phyloP scores from a whole-genome alignment of 495 filamentous ascomycete species.

The Tuber borchii region DNA sequence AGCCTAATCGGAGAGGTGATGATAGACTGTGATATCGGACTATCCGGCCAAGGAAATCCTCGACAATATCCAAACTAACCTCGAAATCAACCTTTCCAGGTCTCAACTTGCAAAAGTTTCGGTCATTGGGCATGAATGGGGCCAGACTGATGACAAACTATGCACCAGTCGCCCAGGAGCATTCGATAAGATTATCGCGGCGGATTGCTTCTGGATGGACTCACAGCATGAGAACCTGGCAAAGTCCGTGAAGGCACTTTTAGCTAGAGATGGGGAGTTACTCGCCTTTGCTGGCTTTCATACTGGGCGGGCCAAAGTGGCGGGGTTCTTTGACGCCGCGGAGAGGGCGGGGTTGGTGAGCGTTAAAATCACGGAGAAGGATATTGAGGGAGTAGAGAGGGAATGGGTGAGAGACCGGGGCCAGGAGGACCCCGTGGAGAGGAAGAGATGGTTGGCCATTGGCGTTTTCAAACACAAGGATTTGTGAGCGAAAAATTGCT shows the following conservation, averaged over 20 bases:
- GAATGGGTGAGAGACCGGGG: constrained; percentile 60
- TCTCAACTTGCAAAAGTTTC: constrained; percentile 32
- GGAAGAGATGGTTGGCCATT: constrained; percentile 74
- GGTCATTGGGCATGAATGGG: constrained; percentile 70
- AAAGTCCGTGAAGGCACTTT: constrained; percentile 64
- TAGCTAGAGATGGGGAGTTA: constrained; percentile 53
- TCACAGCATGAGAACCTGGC: constrained; percentile 67
- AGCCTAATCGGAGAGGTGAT: constrained; percentile 22
- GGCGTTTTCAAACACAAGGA: constrained; percentile 52
- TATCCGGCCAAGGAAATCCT: constrained; percentile 65
- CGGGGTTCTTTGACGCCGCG: constrained; percentile 63
- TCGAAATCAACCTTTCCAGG: constrained; percentile 50
- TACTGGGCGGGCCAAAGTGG: constrained; percentile 67
- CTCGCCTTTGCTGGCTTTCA: constrained; percentile 76
- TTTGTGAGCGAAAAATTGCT: constrained; percentile 3
- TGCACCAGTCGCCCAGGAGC: constrained; percentile 47
- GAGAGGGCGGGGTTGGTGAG: constrained; percentile 56
- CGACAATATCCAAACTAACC: constrained; percentile 57
- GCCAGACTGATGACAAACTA: constrained; percentile 53
- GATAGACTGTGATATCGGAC: constrained; percentile 56
- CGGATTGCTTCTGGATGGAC: constrained; percentile 84
- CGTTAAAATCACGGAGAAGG: constrained; percentile 59
- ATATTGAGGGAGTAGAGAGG: constrained; percentile 61
- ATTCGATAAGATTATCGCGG: constrained; percentile 67
- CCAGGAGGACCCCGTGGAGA: constrained; percentile 57